Conservation (phyloP, 208 protist genomes). For the Leishmania aethiopica region DNA sequence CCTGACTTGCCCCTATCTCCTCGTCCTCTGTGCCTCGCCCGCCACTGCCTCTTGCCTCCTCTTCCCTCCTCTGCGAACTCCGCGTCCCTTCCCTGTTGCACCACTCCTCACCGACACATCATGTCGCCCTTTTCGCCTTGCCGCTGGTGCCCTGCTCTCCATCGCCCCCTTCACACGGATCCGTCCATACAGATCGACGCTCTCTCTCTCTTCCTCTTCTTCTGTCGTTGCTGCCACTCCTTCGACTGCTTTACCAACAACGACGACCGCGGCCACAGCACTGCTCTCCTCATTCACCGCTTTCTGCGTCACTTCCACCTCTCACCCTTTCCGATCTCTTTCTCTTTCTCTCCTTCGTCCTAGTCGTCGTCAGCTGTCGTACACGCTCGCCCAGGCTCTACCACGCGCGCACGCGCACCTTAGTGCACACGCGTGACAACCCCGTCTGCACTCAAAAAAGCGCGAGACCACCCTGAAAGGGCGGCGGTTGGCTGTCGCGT, state of each 20-base stretch:
- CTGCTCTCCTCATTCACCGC: background rate
- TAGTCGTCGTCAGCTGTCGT: background rate
- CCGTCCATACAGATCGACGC: background rate
- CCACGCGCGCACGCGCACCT: background rate
- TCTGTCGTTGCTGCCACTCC: no score
- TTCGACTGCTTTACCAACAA: no score
- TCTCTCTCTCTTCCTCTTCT: background rate
- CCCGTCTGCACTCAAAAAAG: background rate
- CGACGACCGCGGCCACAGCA: no score
- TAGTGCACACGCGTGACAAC: background rate
- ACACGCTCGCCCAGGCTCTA: no score
- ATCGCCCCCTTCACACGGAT: background rate
- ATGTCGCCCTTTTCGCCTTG: background rate
- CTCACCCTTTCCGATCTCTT: background rate
- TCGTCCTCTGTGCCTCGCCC: background rate
- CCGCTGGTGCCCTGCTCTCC: background rate
- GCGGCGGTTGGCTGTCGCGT: no score
- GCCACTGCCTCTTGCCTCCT: background rate
- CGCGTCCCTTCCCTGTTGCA: background rate
- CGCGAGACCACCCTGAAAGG: background rate
- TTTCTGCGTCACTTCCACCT: background rate
- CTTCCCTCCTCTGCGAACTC: background rate
- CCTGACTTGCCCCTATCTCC: background rate
- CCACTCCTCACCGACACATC: background rate
- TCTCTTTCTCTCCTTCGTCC: background rate